These are phyloP conservation scores for Neofusicoccum ribis DNA, from an alignment of 2,329 filamentous ascomycete genomes.

Conservation along the genomic window DNA sequence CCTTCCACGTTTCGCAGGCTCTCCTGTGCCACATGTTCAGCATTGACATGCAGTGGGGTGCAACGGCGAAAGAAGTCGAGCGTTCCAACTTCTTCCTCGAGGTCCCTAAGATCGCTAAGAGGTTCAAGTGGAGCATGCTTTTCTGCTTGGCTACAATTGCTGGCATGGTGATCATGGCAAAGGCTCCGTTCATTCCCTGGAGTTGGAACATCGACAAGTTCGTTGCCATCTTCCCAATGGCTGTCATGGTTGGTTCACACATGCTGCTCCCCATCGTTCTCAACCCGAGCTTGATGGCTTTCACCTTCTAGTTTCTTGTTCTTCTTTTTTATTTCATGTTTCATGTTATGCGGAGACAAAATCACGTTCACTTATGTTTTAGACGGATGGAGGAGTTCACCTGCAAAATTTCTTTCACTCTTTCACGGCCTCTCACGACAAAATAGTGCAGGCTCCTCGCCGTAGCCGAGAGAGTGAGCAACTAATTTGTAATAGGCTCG, in stretches of 20 bases:
- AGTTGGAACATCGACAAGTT: constrained; percentile 22
- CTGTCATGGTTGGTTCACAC: constrained; percentile 18
- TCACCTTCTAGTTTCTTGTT: constrained; percentile 3
- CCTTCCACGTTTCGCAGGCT: constrained; percentile 22
- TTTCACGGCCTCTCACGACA: constrained; percentile 6
- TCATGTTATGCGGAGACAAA: not conserved
- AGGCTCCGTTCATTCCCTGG: constrained; percentile 19
- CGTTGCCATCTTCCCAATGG: constrained; percentile 20
- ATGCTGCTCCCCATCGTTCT: constrained; percentile 21
- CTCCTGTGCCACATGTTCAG: constrained; percentile 22
- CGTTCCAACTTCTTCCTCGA: constrained; percentile 18
- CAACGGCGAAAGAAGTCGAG: constrained; percentile 21
- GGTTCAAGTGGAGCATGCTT: constrained; percentile 18
- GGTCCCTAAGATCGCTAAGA: constrained; percentile 13
- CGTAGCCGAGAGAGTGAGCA: not conserved
- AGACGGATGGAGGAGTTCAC: not conserved
- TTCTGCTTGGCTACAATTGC: constrained; percentile 2
- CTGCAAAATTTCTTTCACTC: not conserved
- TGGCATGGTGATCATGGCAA: constrained; percentile 21
- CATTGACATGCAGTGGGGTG: constrained; percentile 22
- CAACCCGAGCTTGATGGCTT: constrained; percentile 19
- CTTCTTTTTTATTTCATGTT: not conserved
- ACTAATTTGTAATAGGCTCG: constrained; percentile 10
- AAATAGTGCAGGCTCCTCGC: not conserved
- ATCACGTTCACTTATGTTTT: constrained; percentile 1